These are phyloP conservation scores for Pistacia vera DNA, from an alignment of 345 rosid genomes.

Conservation along the genomic window DNA sequence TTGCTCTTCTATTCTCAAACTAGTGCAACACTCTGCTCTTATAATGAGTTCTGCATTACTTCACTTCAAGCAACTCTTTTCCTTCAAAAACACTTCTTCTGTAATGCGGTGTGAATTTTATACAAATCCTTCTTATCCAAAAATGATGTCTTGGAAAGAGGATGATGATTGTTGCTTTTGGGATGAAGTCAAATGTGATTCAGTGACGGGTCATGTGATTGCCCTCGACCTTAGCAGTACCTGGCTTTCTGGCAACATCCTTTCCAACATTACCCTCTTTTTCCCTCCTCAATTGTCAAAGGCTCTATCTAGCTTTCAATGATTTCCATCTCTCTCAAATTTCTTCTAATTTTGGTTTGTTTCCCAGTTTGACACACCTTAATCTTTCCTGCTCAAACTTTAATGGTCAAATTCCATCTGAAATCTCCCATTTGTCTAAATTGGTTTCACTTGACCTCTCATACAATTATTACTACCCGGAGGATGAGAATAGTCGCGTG, in stretches of 20 bases:
- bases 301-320: conserved; percentile 20
- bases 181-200: conserved; percentile 36
- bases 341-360: conserved; percentile 6
- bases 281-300: too few species aligned
- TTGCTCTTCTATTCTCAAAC: background rate
- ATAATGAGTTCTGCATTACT: conserved; percentile 4
- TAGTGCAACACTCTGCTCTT: background rate
- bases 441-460: conserved; percentile 15
- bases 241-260: background rate
- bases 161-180: conserved; percentile 28
- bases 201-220: conserved; percentile 20
- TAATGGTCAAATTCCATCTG: conserved; percentile 13
- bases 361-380: conserved; percentile 4
- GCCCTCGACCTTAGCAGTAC: conserved; percentile 21
- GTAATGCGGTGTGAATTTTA: too few species aligned
- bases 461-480: too few species aligned
- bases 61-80: background rate
- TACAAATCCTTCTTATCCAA: background rate
- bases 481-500: background rate
- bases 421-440: conserved; percentile 18
- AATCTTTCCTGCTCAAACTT: background rate
- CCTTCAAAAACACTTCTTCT: background rate
- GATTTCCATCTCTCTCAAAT: conserved; percentile 14
- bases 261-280: too few species aligned
- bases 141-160: conserved; percentile 21